Base-by-base conservation (phyloP, 305 asterid genomes). In the Lippia alba region DNA sequence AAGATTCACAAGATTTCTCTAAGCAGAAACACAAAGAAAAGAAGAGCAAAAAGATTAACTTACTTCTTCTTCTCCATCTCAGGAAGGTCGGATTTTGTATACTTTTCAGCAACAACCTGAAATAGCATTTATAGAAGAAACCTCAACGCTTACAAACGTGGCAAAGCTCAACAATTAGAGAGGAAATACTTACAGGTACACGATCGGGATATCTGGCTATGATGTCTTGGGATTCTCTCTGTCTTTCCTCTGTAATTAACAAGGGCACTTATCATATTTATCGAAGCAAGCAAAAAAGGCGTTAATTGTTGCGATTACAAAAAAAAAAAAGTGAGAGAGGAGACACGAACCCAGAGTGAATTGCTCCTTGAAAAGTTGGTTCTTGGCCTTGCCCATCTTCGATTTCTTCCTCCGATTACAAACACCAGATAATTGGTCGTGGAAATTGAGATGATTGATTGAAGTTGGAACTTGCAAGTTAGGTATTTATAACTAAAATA, bases 31-130 rank as follows among this genome's bases (percentile, higher is more conserved):
- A 48, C 45, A 39, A 39, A 1, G 45, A 6, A 39, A 6, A 39
- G 10, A 39, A 39, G 2, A 50, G 39, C 62, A 32, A 68, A 68
- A 41, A 56, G 63, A 36, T 19, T 8, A 30, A 67, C 95, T 79
- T 75, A 89, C 97, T 93, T 91, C 85, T 89, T 93, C 85, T 93
- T 93, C 83, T 93, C 98, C 86, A 93, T 84, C 69, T 83, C 92
- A 8, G 98, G 96, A 74, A 93, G 97, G 86, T 90, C 98, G 19
- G 96, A 80, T 79, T 93, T 91, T 14, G 84, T 58, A 70, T 83
- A 93, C 83, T 84, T 86, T 81, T 93, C 98, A 56, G 86, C 97
- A 0, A 91, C 94, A 71, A 93, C 96, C 98, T 93, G 80, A 73
- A 78, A 81, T 32, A 72, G 59, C 14, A 44, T 44, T 44, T 44